These are phyloP conservation scores for Pyrenopolyporus hunteri DNA, from an alignment of 495 filamentous ascomycete species.

Conservation along the genomic window DNA sequence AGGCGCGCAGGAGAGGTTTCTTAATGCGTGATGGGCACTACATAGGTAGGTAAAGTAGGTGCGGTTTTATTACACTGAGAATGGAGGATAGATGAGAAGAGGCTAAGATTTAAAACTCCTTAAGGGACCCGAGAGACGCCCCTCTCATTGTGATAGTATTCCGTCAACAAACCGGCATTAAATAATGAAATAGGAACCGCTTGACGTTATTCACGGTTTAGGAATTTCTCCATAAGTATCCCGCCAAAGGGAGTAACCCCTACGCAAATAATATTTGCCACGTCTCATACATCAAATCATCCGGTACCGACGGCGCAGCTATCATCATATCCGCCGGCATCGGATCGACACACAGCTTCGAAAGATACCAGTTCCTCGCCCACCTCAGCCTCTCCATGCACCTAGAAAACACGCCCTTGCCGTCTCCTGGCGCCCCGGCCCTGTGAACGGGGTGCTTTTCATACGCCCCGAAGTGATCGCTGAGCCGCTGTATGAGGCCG, in stretches of 20 bases:
- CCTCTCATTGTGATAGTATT: too few relatives aligned
- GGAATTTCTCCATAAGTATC: too few relatives aligned
- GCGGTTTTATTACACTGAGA: background rate
- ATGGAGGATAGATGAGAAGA: background rate
- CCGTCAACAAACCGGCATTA: too few relatives aligned
- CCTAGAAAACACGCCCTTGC: background rate
- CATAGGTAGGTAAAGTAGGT: too few relatives aligned
- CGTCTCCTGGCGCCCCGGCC: background rate
- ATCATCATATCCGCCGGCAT: background rate
- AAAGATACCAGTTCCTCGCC: background rate
- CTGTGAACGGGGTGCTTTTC: background rate
- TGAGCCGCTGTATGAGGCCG: background rate
- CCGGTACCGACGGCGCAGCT: background rate
- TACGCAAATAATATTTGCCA: background rate
- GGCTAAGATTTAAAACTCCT: too few relatives aligned
- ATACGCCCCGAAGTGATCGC: background rate
- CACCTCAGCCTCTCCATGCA: background rate
- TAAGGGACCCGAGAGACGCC: too few relatives aligned
- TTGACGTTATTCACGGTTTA: too few relatives aligned
- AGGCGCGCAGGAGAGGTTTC: constrained; percentile 1
- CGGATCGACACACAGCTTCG: background rate
- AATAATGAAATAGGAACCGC: too few relatives aligned
- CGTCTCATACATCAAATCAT: background rate
- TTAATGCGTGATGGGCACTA: constrained; percentile 6
- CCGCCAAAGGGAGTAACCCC: too few relatives aligned